Evolutionary conservation across 768 basidiomycete genomes (phyloP), one percentile per base, ranked within the genome.

Genomic region (Podaxis mareebaensis): DNA sequence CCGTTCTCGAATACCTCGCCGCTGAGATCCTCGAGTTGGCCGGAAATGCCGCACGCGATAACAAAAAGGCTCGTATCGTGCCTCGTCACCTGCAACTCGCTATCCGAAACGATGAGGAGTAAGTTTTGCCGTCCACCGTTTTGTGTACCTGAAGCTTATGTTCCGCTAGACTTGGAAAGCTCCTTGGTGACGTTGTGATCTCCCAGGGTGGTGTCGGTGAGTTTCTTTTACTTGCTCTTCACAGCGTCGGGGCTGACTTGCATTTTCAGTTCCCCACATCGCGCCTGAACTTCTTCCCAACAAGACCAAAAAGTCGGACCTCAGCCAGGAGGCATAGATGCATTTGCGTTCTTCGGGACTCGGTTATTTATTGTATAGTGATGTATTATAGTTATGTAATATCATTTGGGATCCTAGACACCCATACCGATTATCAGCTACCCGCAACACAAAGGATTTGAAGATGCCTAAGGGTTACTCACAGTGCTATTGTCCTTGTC

Each of bases 21-120:
- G 94, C 94, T 52, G 94, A 96, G 76, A 95, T 96, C 75, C 89
- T 96, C 67, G 94, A 96, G 75, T 83, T 96, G 40, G 94, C 94
- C 65, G 94, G 94, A 44, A 91, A 92, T 69, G 91, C 92, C 15
- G 92, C 89, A 30, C 85, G 88, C 64, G 88, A 87, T 75, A 90
- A 90, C 81, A 89, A 92, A 84, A 92, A 95, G 81, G 89, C 92
- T 68, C 93, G 95, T 89, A 95, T 96, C 69, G 92, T 95, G 24
- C 95, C 94, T 60, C 88, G 95, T 71, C 95, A 96, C 78, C 76
- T 96, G 54, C 95, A 96, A 72, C 87, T 96, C 60, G 94, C 95
- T 67, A 93, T 96, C 76, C 85, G 94, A 68, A 93, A 95, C 75
- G 92, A 93, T 64, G 93, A 95, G 74, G 93, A 91, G 89, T 89